Base-by-base conservation (phyloP, 768 basidiomycete genomes). In the Podaxis sp. region DNA sequence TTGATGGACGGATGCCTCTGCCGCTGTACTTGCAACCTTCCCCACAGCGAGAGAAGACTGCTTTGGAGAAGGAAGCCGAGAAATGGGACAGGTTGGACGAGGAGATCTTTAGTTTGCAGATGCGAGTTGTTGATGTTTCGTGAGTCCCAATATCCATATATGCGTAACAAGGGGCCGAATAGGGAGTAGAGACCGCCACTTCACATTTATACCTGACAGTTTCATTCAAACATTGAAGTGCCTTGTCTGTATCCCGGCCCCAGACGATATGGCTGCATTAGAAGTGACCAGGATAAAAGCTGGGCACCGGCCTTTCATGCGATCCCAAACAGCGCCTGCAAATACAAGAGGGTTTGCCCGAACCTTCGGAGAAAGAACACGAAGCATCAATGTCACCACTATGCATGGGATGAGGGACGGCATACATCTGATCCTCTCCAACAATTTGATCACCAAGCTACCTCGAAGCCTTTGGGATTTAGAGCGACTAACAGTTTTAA, bases 381-480 rank as follows among this genome's bases (percentile, higher is more conserved):
- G 52, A 14, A 61, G 63, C 61, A 64, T 55, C 1, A 68, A 66
- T 36, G 14, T 32, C 59, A 61, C 40, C 61, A 65, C 23, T 67
- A 62, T 18, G 70, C 62, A 21, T 62, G 57, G 27, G 66, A 71
- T 9, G 69, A 68, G 32, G 66, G 61, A 44, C 65, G 62, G 82
- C 37, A 74, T 90, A 3, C 78, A 83, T 28, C 71, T 92, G 4
- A 86, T 77, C 62, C 79, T 91, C 0, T 79, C 76, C 16, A 66
- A 72, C 4, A 90, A 91, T 66, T 62, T 57, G 21, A 86, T 92
- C 32, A 70, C 74, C 0, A 69, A 64, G 9, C 70, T 92, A 3
- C 90, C 90, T 3, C 65, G 68, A 1, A 81, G 85, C 61, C 69
- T 92, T 3, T 88, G 89, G 67, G 70, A 68, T 2, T 69, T 91